Percentiles rank a stretch among this genome's conserved stretches.
Evolutionary conservation across 306 rosid species (phyloP).

Genomic region (Dryas octopetala): DNA sequence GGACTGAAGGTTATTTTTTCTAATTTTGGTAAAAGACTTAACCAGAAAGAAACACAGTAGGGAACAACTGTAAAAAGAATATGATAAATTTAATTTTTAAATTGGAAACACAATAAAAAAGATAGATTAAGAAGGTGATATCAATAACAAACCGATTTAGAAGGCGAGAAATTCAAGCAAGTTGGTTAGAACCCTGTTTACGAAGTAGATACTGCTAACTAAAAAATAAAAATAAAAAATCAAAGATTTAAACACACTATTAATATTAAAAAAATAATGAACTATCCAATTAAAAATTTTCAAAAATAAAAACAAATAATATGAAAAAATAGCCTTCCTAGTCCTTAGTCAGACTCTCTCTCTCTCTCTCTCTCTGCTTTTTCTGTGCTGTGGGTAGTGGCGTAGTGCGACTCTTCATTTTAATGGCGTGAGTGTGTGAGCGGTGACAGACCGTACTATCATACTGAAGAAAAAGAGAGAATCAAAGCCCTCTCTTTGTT

Average conservation of each 20-base stretch:
- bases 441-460: conserved; percentile 32
- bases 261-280: not conserved
- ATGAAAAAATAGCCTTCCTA: not conserved
- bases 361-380: conserved; percentile 15
- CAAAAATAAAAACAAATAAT: not conserved
- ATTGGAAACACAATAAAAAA: not conserved
- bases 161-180: not conserved
- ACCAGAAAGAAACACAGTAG: not conserved
- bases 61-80: not conserved
- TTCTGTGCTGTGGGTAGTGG: conserved; percentile 23
- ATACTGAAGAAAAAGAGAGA: not conserved
- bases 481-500: conserved; percentile 18
- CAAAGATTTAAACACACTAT: not conserved
- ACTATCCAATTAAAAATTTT: not conserved
- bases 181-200: not conserved
- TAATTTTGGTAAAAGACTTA: not conserved
- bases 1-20: not conserved
- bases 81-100: not conserved
- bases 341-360: conserved; percentile 1
- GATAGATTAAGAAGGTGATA: not conserved
- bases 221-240: not conserved
- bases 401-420: conserved; percentile 32
- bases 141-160: not conserved
- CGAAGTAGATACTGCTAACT: conserved; percentile 6
- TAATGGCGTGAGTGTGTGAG: conserved; percentile 38